Percentiles rank a stretch among this genome's conserved stretches.
Evolutionary conservation across 495 filamentous ascomycete genomes (phyloP).

Genomic region (Penicillium diatomitis): DNA sequence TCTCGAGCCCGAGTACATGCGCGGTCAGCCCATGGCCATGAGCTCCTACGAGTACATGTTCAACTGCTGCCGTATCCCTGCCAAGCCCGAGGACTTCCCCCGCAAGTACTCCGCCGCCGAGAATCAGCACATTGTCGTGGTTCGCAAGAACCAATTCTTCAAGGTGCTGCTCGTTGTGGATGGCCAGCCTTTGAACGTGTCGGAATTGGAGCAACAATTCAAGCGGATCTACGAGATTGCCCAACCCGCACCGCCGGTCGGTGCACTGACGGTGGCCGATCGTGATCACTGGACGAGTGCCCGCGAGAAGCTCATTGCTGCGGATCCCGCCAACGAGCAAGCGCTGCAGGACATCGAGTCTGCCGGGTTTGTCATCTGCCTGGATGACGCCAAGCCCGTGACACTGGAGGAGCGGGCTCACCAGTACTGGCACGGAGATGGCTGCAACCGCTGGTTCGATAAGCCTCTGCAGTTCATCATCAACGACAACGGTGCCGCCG

Average conservation of each 20-base stretch:
- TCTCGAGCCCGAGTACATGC: conserved; percentile 97
- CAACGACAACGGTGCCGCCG: conserved; percentile 95
- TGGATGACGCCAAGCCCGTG: conserved; percentile 86
- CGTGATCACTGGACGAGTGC: conserved; percentile 88
- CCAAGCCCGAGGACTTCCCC: conserved; percentile 69
- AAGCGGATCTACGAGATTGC: conserved; percentile 72
- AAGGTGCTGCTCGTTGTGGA: conserved; percentile 69
- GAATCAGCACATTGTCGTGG: conserved; percentile 76
- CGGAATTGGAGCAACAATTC: conserved; percentile 86
- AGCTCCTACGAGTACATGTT: conserved; percentile 99
- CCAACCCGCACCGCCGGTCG: conserved; percentile 61
- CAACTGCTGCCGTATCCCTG: conserved; percentile 84
- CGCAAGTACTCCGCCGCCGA: conserved; percentile 67
- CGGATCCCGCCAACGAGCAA: conserved; percentile 65
- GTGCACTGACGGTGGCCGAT: conserved; percentile 82
- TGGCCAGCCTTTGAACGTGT: conserved; percentile 73
- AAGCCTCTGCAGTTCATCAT: conserved; percentile 97
- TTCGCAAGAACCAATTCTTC: conserved; percentile 96
- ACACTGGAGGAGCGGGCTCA: conserved; percentile 93
- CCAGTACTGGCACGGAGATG: conserved; percentile 98
- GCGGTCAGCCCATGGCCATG: conserved; percentile 91
- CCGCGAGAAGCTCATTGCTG: conserved; percentile 63
- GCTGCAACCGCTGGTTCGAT: conserved; percentile 94
- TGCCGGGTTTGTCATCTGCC: conserved; percentile 82
- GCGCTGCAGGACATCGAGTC: conserved; percentile 79